Percentiles rank a stretch among this genome's conserved stretches.
phyloP scores from a whole-genome alignment of 164 flowering plant species.

The Buxus sempervirens region DNA sequence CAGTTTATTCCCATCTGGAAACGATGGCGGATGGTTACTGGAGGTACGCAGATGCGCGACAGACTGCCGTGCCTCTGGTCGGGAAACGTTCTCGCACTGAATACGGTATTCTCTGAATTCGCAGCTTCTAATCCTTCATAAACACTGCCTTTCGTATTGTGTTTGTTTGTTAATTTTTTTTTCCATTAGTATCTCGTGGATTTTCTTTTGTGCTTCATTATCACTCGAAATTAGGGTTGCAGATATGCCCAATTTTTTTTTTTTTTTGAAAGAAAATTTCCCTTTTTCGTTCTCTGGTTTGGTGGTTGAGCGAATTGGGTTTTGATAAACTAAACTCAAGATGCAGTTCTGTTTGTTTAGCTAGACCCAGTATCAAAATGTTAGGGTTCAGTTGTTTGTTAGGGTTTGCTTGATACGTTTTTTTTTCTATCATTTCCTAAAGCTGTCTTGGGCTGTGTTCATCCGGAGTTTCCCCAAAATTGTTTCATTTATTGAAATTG shows the following conservation, averaged over 20 bases:
- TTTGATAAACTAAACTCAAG: neutral
- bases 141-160: too few species aligned
- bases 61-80: slow-evolving; percentile 23
- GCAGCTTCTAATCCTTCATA: neutral
- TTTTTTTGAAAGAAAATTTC: neutral
- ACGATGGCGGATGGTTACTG: slow-evolving; percentile 46
- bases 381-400: neutral
- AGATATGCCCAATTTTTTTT: neutral
- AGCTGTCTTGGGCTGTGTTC: neutral
- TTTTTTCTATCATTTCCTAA: neutral
- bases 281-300: neutral
- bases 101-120: slow-evolving; percentile 25
- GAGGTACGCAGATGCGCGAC: slow-evolving; percentile 42
- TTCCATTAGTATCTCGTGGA: neutral
- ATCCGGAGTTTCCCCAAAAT: neutral
- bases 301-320: neutral
- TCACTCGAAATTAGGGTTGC: slow-evolving; percentile 5
- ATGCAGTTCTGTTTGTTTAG: neutral
- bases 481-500: too few species aligned
- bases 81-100: slow-evolving; percentile 52
- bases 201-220: neutral
- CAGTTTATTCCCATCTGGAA: neutral
- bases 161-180: neutral
- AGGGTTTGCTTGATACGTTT: neutral
- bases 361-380: neutral